Evolutionary conservation across 1,139 yeast genomes (phyloP).

Genomic region (Yamadazyma triangularis): DNA sequence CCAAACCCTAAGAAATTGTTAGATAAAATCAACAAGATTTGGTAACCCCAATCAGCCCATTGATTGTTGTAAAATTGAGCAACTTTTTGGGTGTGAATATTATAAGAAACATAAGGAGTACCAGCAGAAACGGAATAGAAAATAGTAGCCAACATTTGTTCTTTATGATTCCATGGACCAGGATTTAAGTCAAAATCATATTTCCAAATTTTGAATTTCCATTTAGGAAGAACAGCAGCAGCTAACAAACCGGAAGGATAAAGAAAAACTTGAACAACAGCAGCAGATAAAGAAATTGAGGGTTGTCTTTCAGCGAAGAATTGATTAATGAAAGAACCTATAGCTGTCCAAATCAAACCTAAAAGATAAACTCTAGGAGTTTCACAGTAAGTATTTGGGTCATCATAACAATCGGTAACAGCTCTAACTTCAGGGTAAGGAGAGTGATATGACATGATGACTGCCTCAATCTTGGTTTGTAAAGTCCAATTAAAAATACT

Average conservation of each 20-base stretch:
- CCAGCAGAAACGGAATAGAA: slow-evolving; percentile 21
- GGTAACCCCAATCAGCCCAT: slow-evolving; percentile 36
- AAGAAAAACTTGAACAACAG: slow-evolving; percentile 35
- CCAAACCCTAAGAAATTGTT: slow-evolving; percentile 42
- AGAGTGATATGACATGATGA: slow-evolving; percentile 47
- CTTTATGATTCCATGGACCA: slow-evolving; percentile 57
- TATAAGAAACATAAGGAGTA: slow-evolving; percentile 13
- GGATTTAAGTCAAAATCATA: slow-evolving; percentile 31
- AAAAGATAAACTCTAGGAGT: slow-evolving; percentile 50
- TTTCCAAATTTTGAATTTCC: slow-evolving; percentile 5
- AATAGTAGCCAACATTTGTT: slow-evolving; percentile 54
- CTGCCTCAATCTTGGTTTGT: slow-evolving; percentile 37
- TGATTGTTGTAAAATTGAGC: slow-evolving; percentile 23
- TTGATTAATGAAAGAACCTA: slow-evolving; percentile 51
- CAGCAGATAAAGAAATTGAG: slow-evolving; percentile 33
- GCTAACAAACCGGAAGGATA: slow-evolving; percentile 18
- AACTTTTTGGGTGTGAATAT: slow-evolving; percentile 13
- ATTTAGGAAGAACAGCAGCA: slow-evolving; percentile 16
- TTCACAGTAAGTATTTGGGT: slow-evolving; percentile 45
- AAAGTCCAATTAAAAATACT: slow-evolving; percentile 19
- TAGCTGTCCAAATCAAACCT: slow-evolving; percentile 46
- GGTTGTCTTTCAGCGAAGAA: slow-evolving; percentile 54
- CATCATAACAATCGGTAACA: slow-evolving; percentile 50
- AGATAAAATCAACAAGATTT: slow-evolving; percentile 28
- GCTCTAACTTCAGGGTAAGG: slow-evolving; percentile 62